Percentiles rank a stretch among this genome's conserved stretches.
These are phyloP conservation scores for Aspergillus heteromorphus DNA, from an alignment of 495 filamentous ascomycete species.

Conservation along the genomic window DNA sequence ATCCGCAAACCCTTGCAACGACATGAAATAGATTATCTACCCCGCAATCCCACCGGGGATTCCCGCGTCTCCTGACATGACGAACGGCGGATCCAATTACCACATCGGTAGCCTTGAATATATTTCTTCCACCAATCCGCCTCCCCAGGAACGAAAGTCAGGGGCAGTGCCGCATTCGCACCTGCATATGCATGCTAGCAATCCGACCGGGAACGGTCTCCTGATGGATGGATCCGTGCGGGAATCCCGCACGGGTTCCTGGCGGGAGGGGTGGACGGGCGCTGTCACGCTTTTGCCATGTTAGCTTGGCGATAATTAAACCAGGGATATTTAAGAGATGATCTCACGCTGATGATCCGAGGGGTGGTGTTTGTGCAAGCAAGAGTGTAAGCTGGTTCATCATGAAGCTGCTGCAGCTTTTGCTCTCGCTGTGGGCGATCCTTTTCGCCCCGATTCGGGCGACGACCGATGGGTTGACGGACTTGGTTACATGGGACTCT, in stretches of 20 bases:
- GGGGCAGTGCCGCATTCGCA: not conserved
- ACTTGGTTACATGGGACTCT: constrained; percentile 41
- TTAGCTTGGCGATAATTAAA: not conserved
- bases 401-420: not conserved
- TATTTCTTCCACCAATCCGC: not conserved
- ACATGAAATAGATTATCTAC: not conserved
- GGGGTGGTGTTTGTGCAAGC: not conserved
- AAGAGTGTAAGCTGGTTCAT: not conserved
- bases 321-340: not conserved
- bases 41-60: not conserved
- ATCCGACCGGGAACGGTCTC: not conserved
- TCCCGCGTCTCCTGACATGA: not conserved
- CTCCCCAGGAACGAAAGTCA: not conserved
- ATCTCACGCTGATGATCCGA: not conserved
- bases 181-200: not conserved
- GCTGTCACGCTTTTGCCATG: too few relatives aligned
- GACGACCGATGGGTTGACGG: not conserved
- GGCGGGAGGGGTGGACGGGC: not conserved
- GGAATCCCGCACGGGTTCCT: not conserved
- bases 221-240: too few relatives aligned
- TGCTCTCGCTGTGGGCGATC: not conserved
- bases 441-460: not conserved
- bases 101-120: not conserved
- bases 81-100: not conserved
- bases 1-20: too few relatives aligned